phyloP scores from a whole-genome alignment of 2,329 filamentous ascomycete genomes.

The Paraphoma chrysanthemicola region DNA sequence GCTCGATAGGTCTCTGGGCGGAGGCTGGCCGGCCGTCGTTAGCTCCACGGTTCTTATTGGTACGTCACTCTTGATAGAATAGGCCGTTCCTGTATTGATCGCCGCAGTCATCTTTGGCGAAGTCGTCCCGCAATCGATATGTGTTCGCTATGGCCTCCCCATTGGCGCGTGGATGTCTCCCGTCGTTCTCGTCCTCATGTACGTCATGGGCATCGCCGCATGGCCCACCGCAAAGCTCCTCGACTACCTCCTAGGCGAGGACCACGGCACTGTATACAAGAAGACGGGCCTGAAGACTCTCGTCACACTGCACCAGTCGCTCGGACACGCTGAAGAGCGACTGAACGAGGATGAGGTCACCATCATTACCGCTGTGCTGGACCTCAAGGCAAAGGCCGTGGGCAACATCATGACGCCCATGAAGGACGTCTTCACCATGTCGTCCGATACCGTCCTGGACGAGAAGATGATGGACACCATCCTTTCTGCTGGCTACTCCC shows the following conservation, averaged over 20 bases:
- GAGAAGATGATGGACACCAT: slow-evolving; percentile 95
- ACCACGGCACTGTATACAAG: slow-evolving; percentile 97
- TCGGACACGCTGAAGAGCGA: slow-evolving; percentile 83
- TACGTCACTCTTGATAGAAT: slow-evolving; percentile 54
- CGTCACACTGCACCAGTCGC: slow-evolving; percentile 90
- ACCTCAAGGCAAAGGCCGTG: slow-evolving; percentile 95
- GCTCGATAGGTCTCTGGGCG: slow-evolving; percentile 89
- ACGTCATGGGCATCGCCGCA: slow-evolving; percentile 83
- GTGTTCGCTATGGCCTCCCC: slow-evolving; percentile 91
- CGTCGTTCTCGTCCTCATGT: slow-evolving; percentile 88
- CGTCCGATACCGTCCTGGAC: slow-evolving; percentile 91
- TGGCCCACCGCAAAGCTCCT: slow-evolving; percentile 97
- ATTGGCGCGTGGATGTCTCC: slow-evolving; percentile 95
- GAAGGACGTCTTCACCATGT: slow-evolving; percentile 95
- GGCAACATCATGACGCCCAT: slow-evolving; percentile 98
- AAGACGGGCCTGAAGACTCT: slow-evolving; percentile 97
- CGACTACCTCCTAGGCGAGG: slow-evolving; percentile 89
- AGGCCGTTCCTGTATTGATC: slow-evolving; percentile 2
- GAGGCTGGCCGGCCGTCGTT: slow-evolving; percentile 91
- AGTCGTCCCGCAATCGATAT: slow-evolving; percentile 93
- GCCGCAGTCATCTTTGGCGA: slow-evolving; percentile 92
- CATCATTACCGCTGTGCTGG: slow-evolving; percentile 95
- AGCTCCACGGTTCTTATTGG: slow-evolving; percentile 94
- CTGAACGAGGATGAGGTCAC: slow-evolving; percentile 98
- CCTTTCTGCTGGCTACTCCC: slow-evolving; percentile 89